Percentiles rank a stretch among this genome's conserved stretches.
These are phyloP conservation scores for Cubamyces lactineus DNA, from an alignment of 768 basidiomycete genomes.

Conservation along the genomic window DNA sequence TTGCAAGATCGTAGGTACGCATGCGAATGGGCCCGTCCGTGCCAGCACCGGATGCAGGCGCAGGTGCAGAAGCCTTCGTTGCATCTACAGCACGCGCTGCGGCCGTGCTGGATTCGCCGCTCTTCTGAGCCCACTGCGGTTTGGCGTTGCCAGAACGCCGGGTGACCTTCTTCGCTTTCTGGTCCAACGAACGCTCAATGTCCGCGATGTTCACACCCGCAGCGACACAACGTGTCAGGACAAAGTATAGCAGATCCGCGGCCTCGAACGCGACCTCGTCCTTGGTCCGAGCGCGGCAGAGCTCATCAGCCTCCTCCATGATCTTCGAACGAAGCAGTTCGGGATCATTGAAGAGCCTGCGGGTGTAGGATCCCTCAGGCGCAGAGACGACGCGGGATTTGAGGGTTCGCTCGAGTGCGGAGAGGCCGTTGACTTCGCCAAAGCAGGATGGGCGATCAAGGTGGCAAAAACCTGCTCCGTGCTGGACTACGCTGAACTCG, in stretches of 20 bases:
- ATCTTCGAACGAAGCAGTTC: slow-evolving; percentile 90
- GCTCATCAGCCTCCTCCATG: slow-evolving; percentile 97
- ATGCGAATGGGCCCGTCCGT: slow-evolving; percentile 65
- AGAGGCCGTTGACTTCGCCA: slow-evolving; percentile 75
- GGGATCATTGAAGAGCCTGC: slow-evolving; percentile 79
- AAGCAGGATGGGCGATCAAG: slow-evolving; percentile 88
- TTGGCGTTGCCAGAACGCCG: slow-evolving; percentile 93
- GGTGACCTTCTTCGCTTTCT: slow-evolving; percentile 84
- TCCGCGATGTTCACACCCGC: slow-evolving; percentile 83
- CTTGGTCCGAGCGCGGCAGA: slow-evolving; percentile 79
- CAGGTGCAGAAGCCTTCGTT: slow-evolving; percentile 27
- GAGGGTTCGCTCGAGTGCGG: slow-evolving; percentile 81
- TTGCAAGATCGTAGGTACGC: slow-evolving; percentile 68
- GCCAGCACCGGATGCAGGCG: slow-evolving; percentile 32
- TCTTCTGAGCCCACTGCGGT: slow-evolving; percentile 61
- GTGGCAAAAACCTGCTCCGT: slow-evolving; percentile 94
- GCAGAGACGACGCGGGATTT: slow-evolving; percentile 71
- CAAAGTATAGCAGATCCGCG: slow-evolving; percentile 94
- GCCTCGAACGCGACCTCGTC: slow-evolving; percentile 93
- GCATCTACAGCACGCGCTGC: slow-evolving; percentile 26
- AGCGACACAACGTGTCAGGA: slow-evolving; percentile 80
- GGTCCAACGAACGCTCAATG: slow-evolving; percentile 81
- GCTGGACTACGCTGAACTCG: slow-evolving; percentile 88
- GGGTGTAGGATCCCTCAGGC: slow-evolving; percentile 92
- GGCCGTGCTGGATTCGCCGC: slow-evolving; percentile 23